These are phyloP conservation scores for Leccinum boreale DNA, from an alignment of 768 basidiomycete species.

Conservation along the genomic window DNA sequence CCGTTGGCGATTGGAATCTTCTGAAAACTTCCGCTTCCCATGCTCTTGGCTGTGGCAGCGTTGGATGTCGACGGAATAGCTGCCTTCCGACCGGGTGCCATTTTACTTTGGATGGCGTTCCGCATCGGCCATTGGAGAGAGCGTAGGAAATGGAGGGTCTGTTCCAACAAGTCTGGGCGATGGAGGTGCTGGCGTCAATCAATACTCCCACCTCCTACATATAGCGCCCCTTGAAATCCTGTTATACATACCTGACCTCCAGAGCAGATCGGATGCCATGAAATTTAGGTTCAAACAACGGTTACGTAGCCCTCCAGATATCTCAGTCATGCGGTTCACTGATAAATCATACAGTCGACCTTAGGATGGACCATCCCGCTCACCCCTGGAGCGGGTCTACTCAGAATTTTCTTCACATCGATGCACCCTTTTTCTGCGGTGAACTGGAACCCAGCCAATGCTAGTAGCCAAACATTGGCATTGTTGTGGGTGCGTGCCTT, in stretches of 20 bases:
- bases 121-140: background rate
- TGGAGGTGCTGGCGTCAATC: background rate
- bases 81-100: background rate
- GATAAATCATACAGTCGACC: background rate
- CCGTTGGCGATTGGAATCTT: background rate
- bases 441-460: background rate
- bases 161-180: background rate
- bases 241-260: background rate
- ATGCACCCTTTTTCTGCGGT: background rate
- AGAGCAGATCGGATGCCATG: background rate
- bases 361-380: background rate
- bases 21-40: background rate
- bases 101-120: background rate
- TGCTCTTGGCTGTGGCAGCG: background rate
- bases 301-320: background rate
- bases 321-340: background rate
- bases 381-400: background rate
- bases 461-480: background rate
- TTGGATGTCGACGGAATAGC: background rate
- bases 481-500: background rate
- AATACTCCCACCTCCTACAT: background rate
- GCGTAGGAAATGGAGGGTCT: background rate
- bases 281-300: background rate
- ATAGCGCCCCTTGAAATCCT: background rate
- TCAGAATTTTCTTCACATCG: background rate